A percentile compares a stretch with the other conserved stretches of the same genome.
These are phyloP conservation scores for Delonix regia DNA, from an alignment of 306 rosid genomes.

Conservation along the genomic window DNA sequence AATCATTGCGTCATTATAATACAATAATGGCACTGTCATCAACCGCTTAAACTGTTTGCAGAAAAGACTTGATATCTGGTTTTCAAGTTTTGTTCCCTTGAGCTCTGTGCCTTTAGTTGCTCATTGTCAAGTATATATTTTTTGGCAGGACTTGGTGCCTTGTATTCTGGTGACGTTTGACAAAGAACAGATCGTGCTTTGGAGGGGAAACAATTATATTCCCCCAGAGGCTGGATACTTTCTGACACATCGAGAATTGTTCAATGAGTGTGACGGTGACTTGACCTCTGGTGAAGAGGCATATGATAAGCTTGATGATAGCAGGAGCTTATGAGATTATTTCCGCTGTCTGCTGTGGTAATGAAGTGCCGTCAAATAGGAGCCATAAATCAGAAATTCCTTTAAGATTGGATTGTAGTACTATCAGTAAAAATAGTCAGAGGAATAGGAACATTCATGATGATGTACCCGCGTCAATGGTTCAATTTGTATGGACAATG, in stretches of 20 bases:
- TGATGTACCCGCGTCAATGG: slow-evolving; percentile 14
- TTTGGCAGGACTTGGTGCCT: slow-evolving; percentile 82
- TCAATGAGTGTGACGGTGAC: slow-evolving; percentile 48
- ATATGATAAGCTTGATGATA: slow-evolving; percentile 25
- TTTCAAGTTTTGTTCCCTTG: neutral
- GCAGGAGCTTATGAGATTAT: slow-evolving; percentile 14
- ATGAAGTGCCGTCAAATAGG: slow-evolving; percentile 31
- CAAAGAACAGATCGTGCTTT: slow-evolving; percentile 82
- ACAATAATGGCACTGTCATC: neutral
- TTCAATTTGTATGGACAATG: neutral
- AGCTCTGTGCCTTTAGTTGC: slow-evolving; percentile 12
- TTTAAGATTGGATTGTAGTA: slow-evolving; percentile 31
- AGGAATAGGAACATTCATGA: neutral
- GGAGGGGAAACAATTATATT: slow-evolving; percentile 75
- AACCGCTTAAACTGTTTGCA: slow-evolving; percentile 13
- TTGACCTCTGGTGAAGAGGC: slow-evolving; percentile 17
- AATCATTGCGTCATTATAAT: slow-evolving; percentile 2
- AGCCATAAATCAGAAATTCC: slow-evolving; percentile 22
- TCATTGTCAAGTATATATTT: slow-evolving; percentile 23
- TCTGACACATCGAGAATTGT: slow-evolving; percentile 50
- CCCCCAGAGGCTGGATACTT: slow-evolving; percentile 51
- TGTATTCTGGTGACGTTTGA: slow-evolving; percentile 89
- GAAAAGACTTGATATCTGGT: neutral
- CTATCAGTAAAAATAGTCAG: neutral
- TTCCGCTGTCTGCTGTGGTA: slow-evolving; percentile 21